Evolutionary conservation across 331 rosid genomes (phyloP).

Genomic region (Acacia pycnantha): DNA sequence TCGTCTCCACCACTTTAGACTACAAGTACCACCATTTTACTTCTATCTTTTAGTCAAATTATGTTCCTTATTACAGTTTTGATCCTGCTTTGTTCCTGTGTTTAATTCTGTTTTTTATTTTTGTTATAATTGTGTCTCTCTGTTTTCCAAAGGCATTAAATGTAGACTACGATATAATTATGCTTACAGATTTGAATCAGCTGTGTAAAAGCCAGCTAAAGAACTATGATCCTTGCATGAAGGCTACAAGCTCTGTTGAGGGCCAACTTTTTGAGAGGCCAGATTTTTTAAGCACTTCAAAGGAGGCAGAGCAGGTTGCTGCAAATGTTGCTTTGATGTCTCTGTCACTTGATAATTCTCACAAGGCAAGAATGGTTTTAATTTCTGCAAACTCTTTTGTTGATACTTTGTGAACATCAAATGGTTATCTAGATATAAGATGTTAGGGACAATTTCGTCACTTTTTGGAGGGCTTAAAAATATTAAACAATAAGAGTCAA

Average conservation of each 20-base stretch:
- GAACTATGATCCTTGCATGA: constrained; percentile 14
- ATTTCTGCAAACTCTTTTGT: not conserved
- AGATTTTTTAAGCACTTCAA: constrained; percentile 8
- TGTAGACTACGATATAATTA: not conserved
- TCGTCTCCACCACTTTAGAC: too few relatives aligned
- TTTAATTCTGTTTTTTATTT: not conserved
- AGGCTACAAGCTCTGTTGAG: constrained; percentile 21
- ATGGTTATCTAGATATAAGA: not conserved
- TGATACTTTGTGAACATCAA: not conserved
- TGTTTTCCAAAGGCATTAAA: not conserved
- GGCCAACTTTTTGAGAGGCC: constrained; percentile 24
- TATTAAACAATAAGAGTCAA: not conserved
- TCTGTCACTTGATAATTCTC: constrained; percentile 19
- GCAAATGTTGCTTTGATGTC: constrained; percentile 30
- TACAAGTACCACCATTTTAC: not conserved
- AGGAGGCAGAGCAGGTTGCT: constrained; percentile 36
- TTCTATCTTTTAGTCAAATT: too few relatives aligned
- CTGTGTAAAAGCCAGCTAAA: constrained; percentile 19
- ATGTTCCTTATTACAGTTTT: too few relatives aligned
- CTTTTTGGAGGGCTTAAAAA: not conserved
- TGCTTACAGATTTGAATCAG: constrained; percentile 17
- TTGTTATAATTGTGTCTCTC: not conserved
- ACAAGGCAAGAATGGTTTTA: constrained; percentile 26
- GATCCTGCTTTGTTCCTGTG: not conserved
- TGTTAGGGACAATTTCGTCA: not conserved